A percentile compares a stretch with the other conserved stretches of the same genome.
phyloP scores from a whole-genome alignment of 768 basidiomycete genomes.

The Candolleomyces efflorescens region DNA sequence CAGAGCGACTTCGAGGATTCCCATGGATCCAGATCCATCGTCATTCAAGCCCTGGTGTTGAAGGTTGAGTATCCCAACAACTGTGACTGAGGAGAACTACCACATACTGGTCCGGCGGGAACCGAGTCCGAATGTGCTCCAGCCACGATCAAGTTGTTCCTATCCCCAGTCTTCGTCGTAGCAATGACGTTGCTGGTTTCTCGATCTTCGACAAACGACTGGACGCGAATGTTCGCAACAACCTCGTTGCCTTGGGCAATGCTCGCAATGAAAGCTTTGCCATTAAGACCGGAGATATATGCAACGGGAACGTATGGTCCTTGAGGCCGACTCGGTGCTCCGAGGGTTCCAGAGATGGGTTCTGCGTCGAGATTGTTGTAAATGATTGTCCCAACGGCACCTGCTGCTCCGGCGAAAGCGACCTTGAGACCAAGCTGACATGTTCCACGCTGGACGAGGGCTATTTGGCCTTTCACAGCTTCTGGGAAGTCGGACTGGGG shows the following conservation, averaged over 20 bases:
- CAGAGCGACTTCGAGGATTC: constrained; percentile 24
- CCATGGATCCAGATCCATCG: constrained; percentile 25
- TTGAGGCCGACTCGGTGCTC: constrained; percentile 15
- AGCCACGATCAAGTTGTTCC: constrained; percentile 23
- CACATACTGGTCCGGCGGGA: constrained; percentile 24
- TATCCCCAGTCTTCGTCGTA: constrained; percentile 23
- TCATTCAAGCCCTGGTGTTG: constrained; percentile 24
- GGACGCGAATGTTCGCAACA: constrained; percentile 20
- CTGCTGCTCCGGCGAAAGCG: constrained; percentile 21
- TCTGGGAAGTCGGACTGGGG: constrained; percentile 20
- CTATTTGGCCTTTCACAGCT: constrained; percentile 21
- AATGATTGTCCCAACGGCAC: constrained; percentile 23
- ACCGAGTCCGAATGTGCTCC: constrained; percentile 29
- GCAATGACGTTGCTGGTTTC: constrained; percentile 26
- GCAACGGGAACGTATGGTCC: constrained; percentile 23
- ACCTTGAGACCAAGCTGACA: constrained; percentile 25
- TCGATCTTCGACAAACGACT: constrained; percentile 20
- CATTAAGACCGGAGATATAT: constrained; percentile 20
- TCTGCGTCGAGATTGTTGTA: constrained; percentile 25
- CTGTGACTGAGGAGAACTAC: not conserved
- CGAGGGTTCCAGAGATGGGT: constrained; percentile 21
- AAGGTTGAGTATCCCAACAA: not conserved
- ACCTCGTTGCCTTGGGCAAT: constrained; percentile 19
- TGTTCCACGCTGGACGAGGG: constrained; percentile 23
- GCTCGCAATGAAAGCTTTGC: constrained; percentile 18